Conservation (phyloP, 768 basidiomycete genomes). For the Pisolithus sp. region DNA sequence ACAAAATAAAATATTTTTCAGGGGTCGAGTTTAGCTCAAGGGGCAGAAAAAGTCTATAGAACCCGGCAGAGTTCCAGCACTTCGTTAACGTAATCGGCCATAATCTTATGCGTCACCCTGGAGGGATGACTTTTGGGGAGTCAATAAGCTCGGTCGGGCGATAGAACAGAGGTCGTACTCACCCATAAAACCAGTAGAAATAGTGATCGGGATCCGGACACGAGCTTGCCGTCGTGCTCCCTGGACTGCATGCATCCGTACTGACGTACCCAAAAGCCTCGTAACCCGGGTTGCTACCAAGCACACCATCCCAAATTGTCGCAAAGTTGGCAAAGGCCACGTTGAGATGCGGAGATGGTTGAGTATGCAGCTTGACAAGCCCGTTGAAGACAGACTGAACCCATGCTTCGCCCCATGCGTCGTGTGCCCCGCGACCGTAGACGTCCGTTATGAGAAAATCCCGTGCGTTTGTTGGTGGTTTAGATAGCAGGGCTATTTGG, state of each 20-base stretch:
- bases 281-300: conserved; percentile 38
- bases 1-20: too few relatives aligned
- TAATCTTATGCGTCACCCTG: conserved; percentile 42
- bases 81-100: conserved; percentile 45
- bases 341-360: conserved; percentile 23
- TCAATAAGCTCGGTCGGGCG: background rate
- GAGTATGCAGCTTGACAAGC: conserved; percentile 30
- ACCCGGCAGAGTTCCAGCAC: conserved; percentile 31
- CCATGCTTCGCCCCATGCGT: conserved; percentile 39
- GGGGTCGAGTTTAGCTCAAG: too few relatives aligned
- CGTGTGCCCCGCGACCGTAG: conserved; percentile 41
- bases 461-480: conserved; percentile 44
- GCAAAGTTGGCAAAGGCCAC: conserved; percentile 43
- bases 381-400: conserved; percentile 42
- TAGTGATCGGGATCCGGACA: conserved; percentile 41
- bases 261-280: conserved; percentile 44
- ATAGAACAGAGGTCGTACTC: conserved; percentile 7
- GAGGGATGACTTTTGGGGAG: conserved; percentile 39
- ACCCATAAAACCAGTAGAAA: conserved; percentile 51
- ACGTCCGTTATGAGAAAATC: conserved; percentile 45
- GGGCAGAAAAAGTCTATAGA: background rate
- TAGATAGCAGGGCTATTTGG: conserved; percentile 41
- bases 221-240: conserved; percentile 26
- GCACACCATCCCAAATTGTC: conserved; percentile 45
- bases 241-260: conserved; percentile 30